A percentile compares a stretch with the other conserved stretches of the same genome.
Conservation (phyloP, 2,329 filamentous ascomycete species). For the Arthrobotrys iridis region DNA sequence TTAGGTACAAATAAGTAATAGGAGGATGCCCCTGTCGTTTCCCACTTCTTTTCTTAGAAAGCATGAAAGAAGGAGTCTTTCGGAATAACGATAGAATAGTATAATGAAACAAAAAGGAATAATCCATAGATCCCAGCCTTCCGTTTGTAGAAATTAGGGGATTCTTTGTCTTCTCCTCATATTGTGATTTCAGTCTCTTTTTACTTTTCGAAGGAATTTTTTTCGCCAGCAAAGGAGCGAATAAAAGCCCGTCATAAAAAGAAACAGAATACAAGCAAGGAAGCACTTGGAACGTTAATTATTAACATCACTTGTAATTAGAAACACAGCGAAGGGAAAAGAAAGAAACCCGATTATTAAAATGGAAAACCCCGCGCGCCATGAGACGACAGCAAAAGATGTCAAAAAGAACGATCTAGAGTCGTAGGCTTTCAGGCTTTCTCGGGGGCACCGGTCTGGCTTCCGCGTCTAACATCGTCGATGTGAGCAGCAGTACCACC, state of each 20-base stretch:
- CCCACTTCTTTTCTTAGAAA: constrained; percentile 38
- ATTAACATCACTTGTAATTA: constrained; percentile 48
- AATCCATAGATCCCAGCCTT: constrained; percentile 30
- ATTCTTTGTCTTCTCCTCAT: constrained; percentile 9
- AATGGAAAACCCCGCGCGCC: constrained; percentile 38
- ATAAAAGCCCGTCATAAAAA: constrained; percentile 24
- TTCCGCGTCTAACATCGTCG: constrained; percentile 42
- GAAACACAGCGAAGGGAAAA: constrained; percentile 35
- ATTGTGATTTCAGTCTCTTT: constrained; percentile 16
- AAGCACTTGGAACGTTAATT: constrained; percentile 42
- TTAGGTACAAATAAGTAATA: constrained; percentile 20
- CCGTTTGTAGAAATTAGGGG: constrained; percentile 20
- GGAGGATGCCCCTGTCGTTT: constrained; percentile 9
- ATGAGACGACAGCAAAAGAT: constrained; percentile 38
- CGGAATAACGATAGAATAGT: constrained; percentile 26
- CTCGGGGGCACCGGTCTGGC: constrained; percentile 34
- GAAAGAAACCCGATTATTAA: constrained; percentile 4
- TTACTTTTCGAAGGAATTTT: not conserved
- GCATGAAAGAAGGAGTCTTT: constrained; percentile 10
- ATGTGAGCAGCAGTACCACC: constrained; percentile 51
- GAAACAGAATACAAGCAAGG: constrained; percentile 19
- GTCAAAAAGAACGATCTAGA: constrained; percentile 19
- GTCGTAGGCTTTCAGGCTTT: constrained; percentile 22
- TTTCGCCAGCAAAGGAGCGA: constrained; percentile 25
- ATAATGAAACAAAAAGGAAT: constrained; percentile 15